A percentile compares a stretch with the other conserved stretches of the same genome.
These are phyloP conservation scores for Centrapalus pauciflorus DNA, from an alignment of 129 eudicot genomes.

Conservation along the genomic window DNA sequence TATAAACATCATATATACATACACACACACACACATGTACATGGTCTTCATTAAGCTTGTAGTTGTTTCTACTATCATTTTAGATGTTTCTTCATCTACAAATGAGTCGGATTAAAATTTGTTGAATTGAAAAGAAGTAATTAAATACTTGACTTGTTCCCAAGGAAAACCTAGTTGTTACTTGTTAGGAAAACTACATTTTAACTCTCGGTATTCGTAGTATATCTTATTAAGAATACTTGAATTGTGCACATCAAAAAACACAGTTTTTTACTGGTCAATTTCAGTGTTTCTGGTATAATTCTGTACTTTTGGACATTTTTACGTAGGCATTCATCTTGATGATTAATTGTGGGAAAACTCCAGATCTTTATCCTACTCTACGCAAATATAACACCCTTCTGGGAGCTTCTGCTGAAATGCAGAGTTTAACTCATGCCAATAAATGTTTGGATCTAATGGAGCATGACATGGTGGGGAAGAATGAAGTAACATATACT, in stretches of 20 bases:
- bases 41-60: not conserved
- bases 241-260: not conserved
- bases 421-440: slow-evolving; percentile 29
- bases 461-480: slow-evolving; percentile 69
- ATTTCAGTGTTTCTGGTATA: not conserved
- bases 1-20: slow-evolving; percentile 9
- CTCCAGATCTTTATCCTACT: slow-evolving; percentile 35
- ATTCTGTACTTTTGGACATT: slow-evolving; percentile 7
- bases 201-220: not conserved
- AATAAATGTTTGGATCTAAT: slow-evolving; percentile 62
- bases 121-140: not conserved
- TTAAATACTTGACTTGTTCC: not conserved
- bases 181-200: not conserved
- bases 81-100: not conserved
- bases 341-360: slow-evolving; percentile 41
- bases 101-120: not conserved
- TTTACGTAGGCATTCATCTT: slow-evolving; percentile 64
- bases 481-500: slow-evolving; percentile 60
- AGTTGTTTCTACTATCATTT: too few relatives aligned
- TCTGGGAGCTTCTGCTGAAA: slow-evolving; percentile 43
- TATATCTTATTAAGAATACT: too few relatives aligned
- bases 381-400: slow-evolving; percentile 53
- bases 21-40: not conserved
- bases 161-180: not conserved
- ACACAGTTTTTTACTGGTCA: not conserved